phyloP scores from a whole-genome alignment of 805 yeast species.

The Schizosaccharomyces pombe region DNA sequence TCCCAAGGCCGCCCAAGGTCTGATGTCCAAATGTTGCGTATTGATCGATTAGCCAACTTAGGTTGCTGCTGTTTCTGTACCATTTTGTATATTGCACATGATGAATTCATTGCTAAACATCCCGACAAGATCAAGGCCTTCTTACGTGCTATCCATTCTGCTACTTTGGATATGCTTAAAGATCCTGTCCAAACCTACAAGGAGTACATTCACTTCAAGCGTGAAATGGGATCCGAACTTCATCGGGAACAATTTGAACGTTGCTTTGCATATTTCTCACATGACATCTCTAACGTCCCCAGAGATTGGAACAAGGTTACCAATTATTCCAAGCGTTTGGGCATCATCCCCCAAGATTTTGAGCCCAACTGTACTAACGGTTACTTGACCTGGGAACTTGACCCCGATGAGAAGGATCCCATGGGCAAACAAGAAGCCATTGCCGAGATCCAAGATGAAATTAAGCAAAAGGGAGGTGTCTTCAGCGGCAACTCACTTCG shows the following conservation, averaged over 20 bases:
- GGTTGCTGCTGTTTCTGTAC: slow-evolving; percentile 40
- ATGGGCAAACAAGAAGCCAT: slow-evolving; percentile 25
- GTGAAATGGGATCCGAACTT: slow-evolving; percentile 22
- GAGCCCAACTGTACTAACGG: slow-evolving; percentile 29
- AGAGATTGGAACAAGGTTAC: slow-evolving; percentile 37
- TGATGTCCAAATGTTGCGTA: slow-evolving; percentile 33
- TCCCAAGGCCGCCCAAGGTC: slow-evolving; percentile 21
- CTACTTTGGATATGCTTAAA: slow-evolving; percentile 25
- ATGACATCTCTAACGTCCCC: slow-evolving; percentile 28
- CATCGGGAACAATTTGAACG: slow-evolving; percentile 27
- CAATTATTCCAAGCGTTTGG: slow-evolving; percentile 30
- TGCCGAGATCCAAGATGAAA: slow-evolving; percentile 11
- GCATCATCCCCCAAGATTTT: slow-evolving; percentile 27
- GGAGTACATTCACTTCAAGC: slow-evolving; percentile 26
- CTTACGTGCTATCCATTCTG: slow-evolving; percentile 26
- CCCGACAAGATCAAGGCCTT: slow-evolving; percentile 25
- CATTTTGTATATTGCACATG: slow-evolving; percentile 30
- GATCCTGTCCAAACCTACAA: slow-evolving; percentile 26
- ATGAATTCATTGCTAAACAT: slow-evolving; percentile 24
- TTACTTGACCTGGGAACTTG: slow-evolving; percentile 27
- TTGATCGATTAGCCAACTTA: slow-evolving; percentile 30
- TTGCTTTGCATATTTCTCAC: slow-evolving; percentile 32
- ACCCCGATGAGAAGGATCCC: slow-evolving; percentile 26
- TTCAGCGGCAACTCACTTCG: slow-evolving; percentile 3
- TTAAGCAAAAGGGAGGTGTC: slow-evolving; percentile 6